Evolutionary conservation across 2,329 filamentous ascomycete genomes (phyloP).

Genomic region (Alternaria viburni): DNA sequence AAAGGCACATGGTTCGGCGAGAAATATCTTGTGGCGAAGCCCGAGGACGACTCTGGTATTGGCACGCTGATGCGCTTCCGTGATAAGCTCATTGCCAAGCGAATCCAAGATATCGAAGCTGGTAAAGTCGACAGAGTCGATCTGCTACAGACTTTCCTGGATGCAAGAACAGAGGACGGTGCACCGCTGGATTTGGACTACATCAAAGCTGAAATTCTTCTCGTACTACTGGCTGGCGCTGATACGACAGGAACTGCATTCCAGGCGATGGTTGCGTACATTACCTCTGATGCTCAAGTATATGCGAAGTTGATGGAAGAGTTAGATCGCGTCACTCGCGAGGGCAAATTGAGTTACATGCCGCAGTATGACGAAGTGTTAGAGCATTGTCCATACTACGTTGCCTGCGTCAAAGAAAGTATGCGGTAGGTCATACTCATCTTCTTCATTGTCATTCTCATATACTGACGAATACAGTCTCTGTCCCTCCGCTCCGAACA

Average conservation of each 20-base stretch:
- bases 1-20: constrained; percentile 61
- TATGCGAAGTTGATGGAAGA: constrained; percentile 58
- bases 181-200: constrained; percentile 58
- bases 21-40: constrained; percentile 58
- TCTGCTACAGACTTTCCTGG: constrained; percentile 59
- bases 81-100: constrained; percentile 59
- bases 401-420: constrained; percentile 59
- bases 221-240: constrained; percentile 60
- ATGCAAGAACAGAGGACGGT: constrained; percentile 47
- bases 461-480: constrained; percentile 39
- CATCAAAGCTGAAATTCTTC: constrained; percentile 61
- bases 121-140: constrained; percentile 58
- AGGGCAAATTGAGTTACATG: constrained; percentile 31
- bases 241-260: constrained; percentile 61
- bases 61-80: constrained; percentile 65
- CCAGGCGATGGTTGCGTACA: constrained; percentile 55
- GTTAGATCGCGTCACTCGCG: constrained; percentile 50
- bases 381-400: constrained; percentile 53
- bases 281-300: constrained; percentile 49
- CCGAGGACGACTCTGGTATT: constrained; percentile 61
- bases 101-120: constrained; percentile 56
- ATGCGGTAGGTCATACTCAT: constrained; percentile 41
- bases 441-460: too few relatives aligned
- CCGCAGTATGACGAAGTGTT: constrained; percentile 36
- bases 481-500: constrained; percentile 58